Base-by-base conservation (phyloP, 768 basidiomycete genomes). In the Leccinum rimulosum region DNA sequence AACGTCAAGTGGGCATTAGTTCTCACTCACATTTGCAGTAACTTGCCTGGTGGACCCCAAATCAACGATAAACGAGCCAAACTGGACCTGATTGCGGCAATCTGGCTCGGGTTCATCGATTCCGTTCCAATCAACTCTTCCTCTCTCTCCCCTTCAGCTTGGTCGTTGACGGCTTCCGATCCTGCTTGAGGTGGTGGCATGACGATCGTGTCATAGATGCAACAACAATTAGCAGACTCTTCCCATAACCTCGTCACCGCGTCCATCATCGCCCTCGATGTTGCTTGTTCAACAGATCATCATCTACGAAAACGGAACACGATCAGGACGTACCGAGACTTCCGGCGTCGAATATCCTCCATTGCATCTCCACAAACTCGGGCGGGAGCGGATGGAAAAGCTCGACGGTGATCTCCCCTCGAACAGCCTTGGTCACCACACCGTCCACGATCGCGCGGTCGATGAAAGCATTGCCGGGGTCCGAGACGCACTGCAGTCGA, bases 31-130 rank as follows among this genome's bases (percentile, higher is more conserved):
- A 15, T 4, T 3, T 11, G 40, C 2, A 54, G 1, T 30, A 45
- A 47, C 55, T 38, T 45, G 83, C 86, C 85, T 61, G 87, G 87
- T 9, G 87, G 86, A 4, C 87, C 86, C 87, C 87, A 88, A 7
- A 88, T 86, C 43, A 88, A 65, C 31, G 84, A 81, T 30, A 87
- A 66, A 10, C 70, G 76, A 0, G 75, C 73, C 35, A 72, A 63
- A 59, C 77, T 80, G 0, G 82, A 79, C 17, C 66, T 63, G 27
- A 87, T 77, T 0, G 86, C 86, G 9, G 55, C 56, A 10, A 74
- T 65, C 68, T 89, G 87, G 66, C 85, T 87, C 12, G 71, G 74
- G 57, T 88, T 88, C 58, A 88, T 68, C 15, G 56, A 47, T 30
- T 67, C 60, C 9, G 58, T 65, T 30, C 61, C 63, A 6, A 47